Evolutionary conservation across 768 basidiomycete genomes (phyloP).

Genomic region (Tricholoma sp.): DNA sequence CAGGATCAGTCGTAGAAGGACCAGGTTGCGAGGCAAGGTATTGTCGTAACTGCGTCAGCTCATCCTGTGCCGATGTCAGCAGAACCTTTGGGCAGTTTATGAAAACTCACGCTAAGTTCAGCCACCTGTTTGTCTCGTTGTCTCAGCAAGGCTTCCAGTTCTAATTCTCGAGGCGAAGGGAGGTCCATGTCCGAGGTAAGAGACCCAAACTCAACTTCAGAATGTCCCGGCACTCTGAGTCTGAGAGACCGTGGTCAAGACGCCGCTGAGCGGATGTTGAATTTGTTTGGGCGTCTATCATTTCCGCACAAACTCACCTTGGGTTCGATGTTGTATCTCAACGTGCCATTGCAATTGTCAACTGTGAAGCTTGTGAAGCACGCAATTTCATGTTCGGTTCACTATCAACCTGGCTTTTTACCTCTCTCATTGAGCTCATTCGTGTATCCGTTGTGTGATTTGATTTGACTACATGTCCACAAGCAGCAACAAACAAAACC

Average conservation of each 20-base stretch:
- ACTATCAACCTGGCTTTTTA: not conserved
- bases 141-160: slow-evolving; percentile 75
- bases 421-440: too few relatives aligned
- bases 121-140: slow-evolving; percentile 69
- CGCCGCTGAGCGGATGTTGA: slow-evolving; percentile 13
- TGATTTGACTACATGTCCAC: slow-evolving; percentile 3
- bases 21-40: slow-evolving; percentile 58
- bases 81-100: not conserved
- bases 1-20: slow-evolving; percentile 53
- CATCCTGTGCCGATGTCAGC: slow-evolving; percentile 47
- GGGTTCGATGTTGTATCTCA: not conserved
- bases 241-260: slow-evolving; percentile 10
- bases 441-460: slow-evolving; percentile 4
- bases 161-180: slow-evolving; percentile 71
- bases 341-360: not conserved
- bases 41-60: slow-evolving; percentile 63
- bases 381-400: too few relatives aligned
- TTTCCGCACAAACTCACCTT: not conserved
- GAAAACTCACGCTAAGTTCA: slow-evolving; percentile 59
- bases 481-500: slow-evolving; percentile 14
- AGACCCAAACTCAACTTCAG: slow-evolving; percentile 4
- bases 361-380: not conserved
- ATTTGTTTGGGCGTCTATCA: slow-evolving; percentile 3
- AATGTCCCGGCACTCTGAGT: slow-evolving; percentile 3
- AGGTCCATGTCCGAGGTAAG: slow-evolving; percentile 48